Base-by-base conservation (phyloP, 495 filamentous ascomycete genomes). In the Aspergillus cavernicola region DNA sequence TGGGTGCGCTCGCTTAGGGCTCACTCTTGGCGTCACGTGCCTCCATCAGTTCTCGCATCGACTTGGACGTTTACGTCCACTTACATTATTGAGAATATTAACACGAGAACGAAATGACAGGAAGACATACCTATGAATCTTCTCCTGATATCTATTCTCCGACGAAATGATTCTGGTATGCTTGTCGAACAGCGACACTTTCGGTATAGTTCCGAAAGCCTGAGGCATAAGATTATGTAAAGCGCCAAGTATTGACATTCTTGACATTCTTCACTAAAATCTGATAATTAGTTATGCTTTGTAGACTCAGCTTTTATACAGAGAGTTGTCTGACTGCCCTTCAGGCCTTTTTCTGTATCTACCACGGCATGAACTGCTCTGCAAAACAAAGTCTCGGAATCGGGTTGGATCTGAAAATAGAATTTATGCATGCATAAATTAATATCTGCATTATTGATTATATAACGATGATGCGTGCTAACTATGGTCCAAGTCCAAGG, bases 1-100 rank as follows among this genome's bases (percentile, higher is more conserved):
- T 73, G 73, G 74, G 72, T 65, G 71, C 66, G 69, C 71, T 77
- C 68, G 70, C 70, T 73, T 73, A 73, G 69, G 72, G 71, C 64
- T 67, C 56, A 38, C 50, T 49, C 64, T 67, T 56, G 63, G 61
- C 60, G 38, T 59, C 54, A 64, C 62, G 60, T 68, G 62, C 40
- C n/a, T 12, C 12, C 1, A 7, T 12, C 15, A 13, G 22, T 29
- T 33, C 16, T 16, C 8, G 37, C 37, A 16, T 18, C 16, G 18
- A 15, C n/a, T n/a, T 19, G 16, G 16, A 18, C 36, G 2, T 35
- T 35, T 38, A 28, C 24, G 24, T 28, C 24, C 4, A 4, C 24
- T 9, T n/a, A n/a, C n/a, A n/a, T 28, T 9, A 28, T 28, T 9
- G 24, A 28, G 24, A 9, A 28, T 28, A 28, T n/a, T n/a, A n/a